A percentile compares a stretch with the other conserved stretches of the same genome.
Evolutionary conservation across 257 asterid species (phyloP).

Genomic region (Penstemon newberryi): DNA sequence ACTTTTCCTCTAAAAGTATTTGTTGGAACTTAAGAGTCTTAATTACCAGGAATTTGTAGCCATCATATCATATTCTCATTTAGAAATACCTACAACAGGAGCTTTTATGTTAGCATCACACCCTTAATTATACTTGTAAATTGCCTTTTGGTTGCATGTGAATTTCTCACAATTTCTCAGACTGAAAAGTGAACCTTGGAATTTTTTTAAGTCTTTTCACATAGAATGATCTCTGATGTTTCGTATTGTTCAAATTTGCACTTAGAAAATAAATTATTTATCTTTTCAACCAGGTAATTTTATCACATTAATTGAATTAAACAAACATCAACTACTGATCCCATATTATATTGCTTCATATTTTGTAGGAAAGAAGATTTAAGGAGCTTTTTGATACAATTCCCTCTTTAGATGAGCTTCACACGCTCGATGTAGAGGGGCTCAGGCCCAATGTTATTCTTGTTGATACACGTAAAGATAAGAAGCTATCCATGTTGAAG

Average conservation of each 20-base stretch:
- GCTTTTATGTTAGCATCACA: neutral
- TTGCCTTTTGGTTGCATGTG: neutral
- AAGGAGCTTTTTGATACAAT: slow-evolving; percentile 79
- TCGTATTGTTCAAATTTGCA: slow-evolving; percentile 12
- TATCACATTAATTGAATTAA: neutral
- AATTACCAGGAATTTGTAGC: neutral
- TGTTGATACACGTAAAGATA: slow-evolving; percentile 81
- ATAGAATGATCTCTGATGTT: slow-evolving; percentile 4
- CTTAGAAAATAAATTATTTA: neutral
- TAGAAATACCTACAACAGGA: neutral
- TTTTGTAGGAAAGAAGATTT: slow-evolving; percentile 87
- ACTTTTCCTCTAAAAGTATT: neutral
- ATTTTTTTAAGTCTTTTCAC: neutral
- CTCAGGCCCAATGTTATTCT: slow-evolving; percentile 74
- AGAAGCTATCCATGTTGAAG: slow-evolving; percentile 90
- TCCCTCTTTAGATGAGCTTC: slow-evolving; percentile 83
- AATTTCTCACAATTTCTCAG: slow-evolving; percentile 7
- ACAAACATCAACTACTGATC: neutral
- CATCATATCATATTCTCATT: neutral
- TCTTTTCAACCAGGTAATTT: slow-evolving; percentile 6
- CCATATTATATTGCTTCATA: slow-evolving; percentile 29
- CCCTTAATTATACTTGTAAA: neutral
- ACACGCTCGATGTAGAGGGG: slow-evolving; percentile 74
- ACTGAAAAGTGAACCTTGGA: neutral
- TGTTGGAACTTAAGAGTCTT: neutral